These are phyloP conservation scores for Durusdinium trenchii DNA, from an alignment of 73 alveolate genomes.

Conservation along the genomic window DNA sequence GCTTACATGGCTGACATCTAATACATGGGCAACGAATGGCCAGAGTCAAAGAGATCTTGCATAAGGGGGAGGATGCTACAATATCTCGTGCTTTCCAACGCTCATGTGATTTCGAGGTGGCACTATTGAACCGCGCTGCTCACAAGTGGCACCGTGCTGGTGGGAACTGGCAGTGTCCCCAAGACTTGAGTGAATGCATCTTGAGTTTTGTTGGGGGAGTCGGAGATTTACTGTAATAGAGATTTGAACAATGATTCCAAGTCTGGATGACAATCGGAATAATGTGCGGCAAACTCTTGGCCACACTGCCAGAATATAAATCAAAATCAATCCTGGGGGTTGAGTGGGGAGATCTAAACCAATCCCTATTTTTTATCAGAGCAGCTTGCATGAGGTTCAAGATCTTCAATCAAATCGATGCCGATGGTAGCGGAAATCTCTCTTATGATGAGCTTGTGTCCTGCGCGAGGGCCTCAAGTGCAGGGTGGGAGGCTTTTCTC, in stretches of 20 bases:
- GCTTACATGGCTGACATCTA: no score
- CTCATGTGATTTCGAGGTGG: no score
- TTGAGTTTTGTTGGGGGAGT: not conserved
- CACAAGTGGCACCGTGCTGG: conserved; percentile 95
- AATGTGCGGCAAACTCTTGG: not conserved
- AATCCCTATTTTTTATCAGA: not conserved
- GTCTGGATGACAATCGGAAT: not conserved
- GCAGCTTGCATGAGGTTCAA: conserved; percentile 40
- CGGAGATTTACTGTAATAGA: not conserved
- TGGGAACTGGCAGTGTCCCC: conserved; percentile 59
- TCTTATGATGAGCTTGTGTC: conserved; percentile 69
- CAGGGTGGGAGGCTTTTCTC: not conserved
- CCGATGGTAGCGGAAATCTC: conserved; percentile 84
- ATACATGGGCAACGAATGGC: no score
- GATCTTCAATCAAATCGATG: conserved; percentile 87
- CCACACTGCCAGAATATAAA: not conserved
- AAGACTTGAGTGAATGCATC: not conserved
- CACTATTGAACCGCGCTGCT: conserved; percentile 70
- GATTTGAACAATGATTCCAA: not conserved
- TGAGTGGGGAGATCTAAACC: not conserved
- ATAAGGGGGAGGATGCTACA: no score
- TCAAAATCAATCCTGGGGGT: not conserved
- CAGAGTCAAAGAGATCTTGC: no score
- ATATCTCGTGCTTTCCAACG: no score
- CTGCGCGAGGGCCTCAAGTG: conserved; percentile 29